A percentile compares a stretch with the other conserved stretches of the same genome.
These are phyloP conservation scores for Royoungia palumana DNA, from an alignment of 768 basidiomycete genomes.

Conservation along the genomic window DNA sequence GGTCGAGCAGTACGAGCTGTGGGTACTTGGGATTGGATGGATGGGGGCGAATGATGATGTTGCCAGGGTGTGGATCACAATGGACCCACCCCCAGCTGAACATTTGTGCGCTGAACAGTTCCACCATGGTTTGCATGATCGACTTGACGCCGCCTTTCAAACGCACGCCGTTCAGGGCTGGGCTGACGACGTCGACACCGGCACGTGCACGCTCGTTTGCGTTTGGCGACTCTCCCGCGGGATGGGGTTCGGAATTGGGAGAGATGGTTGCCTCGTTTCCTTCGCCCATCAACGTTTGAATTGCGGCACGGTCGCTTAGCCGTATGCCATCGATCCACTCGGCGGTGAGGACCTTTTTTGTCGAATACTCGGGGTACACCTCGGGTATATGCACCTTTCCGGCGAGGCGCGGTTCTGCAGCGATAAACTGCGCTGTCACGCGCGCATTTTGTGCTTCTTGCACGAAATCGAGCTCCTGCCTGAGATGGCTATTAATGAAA, in stretches of 20 bases:
- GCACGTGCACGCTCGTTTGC: too few species aligned
- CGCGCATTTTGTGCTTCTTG: conserved; percentile 77
- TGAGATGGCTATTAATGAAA: conserved; percentile 77
- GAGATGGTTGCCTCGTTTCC: conserved; percentile 13
- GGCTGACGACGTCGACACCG: too few species aligned
- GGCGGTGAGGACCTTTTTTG: conserved; percentile 75
- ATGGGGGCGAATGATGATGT: conserved; percentile 65
- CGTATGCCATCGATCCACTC: conserved; percentile 84
- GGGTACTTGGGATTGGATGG: conserved; percentile 30
- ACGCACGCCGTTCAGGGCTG: conserved; percentile 20
- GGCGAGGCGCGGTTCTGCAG: conserved; percentile 63
- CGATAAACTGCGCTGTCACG: conserved; percentile 64
- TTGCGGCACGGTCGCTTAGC: conserved; percentile 57
- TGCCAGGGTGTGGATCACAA: conserved; percentile 75
- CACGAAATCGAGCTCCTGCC: conserved; percentile 78
- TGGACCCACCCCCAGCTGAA: conserved; percentile 92
- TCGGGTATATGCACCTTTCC: conserved; percentile 76
- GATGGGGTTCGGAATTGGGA: background rate
- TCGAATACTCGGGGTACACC: conserved; percentile 68
- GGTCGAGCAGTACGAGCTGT: conserved; percentile 84
- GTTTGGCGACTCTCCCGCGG: too few species aligned
- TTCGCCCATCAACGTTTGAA: conserved; percentile 59
- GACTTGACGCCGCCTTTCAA: conserved; percentile 59
- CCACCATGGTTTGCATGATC: conserved; percentile 84
- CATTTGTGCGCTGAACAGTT: conserved; percentile 85